Conservation (phyloP, 1,139 yeast genomes). For the Kodamaea ohmeri region DNA sequence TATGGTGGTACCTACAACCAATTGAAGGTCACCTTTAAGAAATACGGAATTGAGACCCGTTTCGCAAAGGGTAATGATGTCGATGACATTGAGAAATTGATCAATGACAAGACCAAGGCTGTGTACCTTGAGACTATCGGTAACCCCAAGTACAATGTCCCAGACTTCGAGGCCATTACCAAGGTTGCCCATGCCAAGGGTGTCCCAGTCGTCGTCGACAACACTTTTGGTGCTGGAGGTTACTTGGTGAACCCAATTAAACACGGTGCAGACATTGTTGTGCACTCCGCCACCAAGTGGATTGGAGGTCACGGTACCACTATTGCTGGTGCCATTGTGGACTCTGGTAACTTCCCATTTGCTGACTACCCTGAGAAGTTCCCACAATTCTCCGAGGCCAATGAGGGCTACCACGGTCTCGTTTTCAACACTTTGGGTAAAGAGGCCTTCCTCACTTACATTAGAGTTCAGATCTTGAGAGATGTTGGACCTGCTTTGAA, state of each 20-base stretch:
- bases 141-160: constrained; percentile 89
- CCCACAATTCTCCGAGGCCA: constrained; percentile 88
- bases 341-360: constrained; percentile 93
- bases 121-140: constrained; percentile 89
- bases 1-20: constrained; percentile 98
- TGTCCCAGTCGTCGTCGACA: constrained; percentile 89
- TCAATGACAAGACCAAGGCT: constrained; percentile 86
- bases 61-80: constrained; percentile 77
- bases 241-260: constrained; percentile 80
- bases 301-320: constrained; percentile 98
- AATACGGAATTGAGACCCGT: constrained; percentile 80
- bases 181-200: constrained; percentile 85
- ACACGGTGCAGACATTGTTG: constrained; percentile 85
- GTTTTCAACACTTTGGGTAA: constrained; percentile 76
- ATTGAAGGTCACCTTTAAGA: constrained; percentile 86
- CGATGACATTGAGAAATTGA: constrained; percentile 66
- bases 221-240: constrained; percentile 98
- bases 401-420: constrained; percentile 91
- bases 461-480: constrained; percentile 82
- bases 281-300: constrained; percentile 95
- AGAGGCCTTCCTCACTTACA: constrained; percentile 74
- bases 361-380: constrained; percentile 76
- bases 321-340: constrained; percentile 87
- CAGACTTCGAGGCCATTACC: constrained; percentile 79
- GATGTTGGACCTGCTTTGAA: constrained; percentile 88